Percentiles rank a stretch among this genome's conserved stretches.
phyloP scores from a whole-genome alignment of 2,329 filamentous ascomycete species.

The Epichloe bromicola region DNA sequence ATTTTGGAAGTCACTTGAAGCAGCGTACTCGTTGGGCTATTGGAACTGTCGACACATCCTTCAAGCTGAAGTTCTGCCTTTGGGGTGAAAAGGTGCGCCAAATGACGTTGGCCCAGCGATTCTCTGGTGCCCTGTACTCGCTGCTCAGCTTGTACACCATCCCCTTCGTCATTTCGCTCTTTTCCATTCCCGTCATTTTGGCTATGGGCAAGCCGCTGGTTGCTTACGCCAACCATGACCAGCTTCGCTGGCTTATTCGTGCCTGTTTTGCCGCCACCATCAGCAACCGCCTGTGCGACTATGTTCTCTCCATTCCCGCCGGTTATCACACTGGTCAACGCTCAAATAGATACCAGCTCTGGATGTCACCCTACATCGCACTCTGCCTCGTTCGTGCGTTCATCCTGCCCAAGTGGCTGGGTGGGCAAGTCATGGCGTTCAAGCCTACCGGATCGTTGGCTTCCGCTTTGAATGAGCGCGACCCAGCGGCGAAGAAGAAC shows the following conservation, averaged over 20 bases:
- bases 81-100: conserved; percentile 37
- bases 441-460: conserved; percentile 46
- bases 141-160: conserved; percentile 43
- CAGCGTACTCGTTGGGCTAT: conserved; percentile 45
- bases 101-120: conserved; percentile 44
- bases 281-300: conserved; percentile 41
- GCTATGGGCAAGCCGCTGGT: conserved; percentile 43
- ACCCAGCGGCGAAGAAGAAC: conserved; percentile 35
- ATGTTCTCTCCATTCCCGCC: conserved; percentile 43
- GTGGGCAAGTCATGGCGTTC: conserved; percentile 44
- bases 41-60: conserved; percentile 43
- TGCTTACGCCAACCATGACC: conserved; percentile 36
- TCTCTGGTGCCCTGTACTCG: conserved; percentile 45
- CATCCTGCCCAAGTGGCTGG: conserved; percentile 44
- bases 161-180: conserved; percentile 38
- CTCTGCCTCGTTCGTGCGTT: conserved; percentile 45
- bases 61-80: conserved; percentile 47
- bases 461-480: conserved; percentile 44
- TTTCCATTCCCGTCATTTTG: conserved; percentile 46
- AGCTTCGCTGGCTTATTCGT: conserved; percentile 47
- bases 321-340: conserved; percentile 47
- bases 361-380: conserved; percentile 51
- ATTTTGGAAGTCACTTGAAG: conserved; percentile 41
- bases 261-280: conserved; percentile 38
- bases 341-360: conserved; percentile 42